Evolutionary conservation across 441 rosid species (phyloP), one percentile per base, ranked within the genome.

Genomic region (Hura crepitans): DNA sequence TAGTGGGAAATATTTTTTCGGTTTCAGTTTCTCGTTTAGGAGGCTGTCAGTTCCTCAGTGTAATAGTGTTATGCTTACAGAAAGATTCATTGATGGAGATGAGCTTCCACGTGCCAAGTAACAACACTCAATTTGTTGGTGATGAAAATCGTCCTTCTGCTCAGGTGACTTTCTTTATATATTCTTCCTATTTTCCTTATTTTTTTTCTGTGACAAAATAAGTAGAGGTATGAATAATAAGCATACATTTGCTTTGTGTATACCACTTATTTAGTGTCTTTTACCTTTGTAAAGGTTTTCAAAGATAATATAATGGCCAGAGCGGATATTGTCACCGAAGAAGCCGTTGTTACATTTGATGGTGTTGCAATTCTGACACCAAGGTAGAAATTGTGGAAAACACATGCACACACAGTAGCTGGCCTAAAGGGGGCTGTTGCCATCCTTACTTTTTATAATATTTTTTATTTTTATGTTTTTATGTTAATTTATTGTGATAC

Each of bases 41-140:
- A 11, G 18, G 31, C 23, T 71, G 6, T 50, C 17, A 18, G 56
- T 45, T 62, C 35, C 37, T 69, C 28, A 62, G 50, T 43, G 0
- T 56, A 5, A 33, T 58, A 7, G 22, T 71, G 37, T 37, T 30
- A 42, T 39, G 57, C 65, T 66, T 76, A 30, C 89, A 94, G 97
- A 95, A 95, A 83, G 99, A 95, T 78, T 90, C 97, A 8, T 30
- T 95, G 85, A 95, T 90, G 99, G 97, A 95, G 84, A 85, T 92
- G 71, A 88, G 96, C 83, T 95, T 95, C 77, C 97, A 95, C 62
- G 73, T 95, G 64, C 99, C 99, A 61, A 89, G 82, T 77, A 79
- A 89, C 78, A 95, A 89, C 81, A 86, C 97, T 28, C 97, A 92
- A 77, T 92, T 85, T 68, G 86, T 90, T 78, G 97, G 99, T 74